A percentile compares a stretch with the other conserved stretches of the same genome.
phyloP scores from a whole-genome alignment of 2,329 filamentous ascomycete species.

The Ceratocystis cubensis region DNA sequence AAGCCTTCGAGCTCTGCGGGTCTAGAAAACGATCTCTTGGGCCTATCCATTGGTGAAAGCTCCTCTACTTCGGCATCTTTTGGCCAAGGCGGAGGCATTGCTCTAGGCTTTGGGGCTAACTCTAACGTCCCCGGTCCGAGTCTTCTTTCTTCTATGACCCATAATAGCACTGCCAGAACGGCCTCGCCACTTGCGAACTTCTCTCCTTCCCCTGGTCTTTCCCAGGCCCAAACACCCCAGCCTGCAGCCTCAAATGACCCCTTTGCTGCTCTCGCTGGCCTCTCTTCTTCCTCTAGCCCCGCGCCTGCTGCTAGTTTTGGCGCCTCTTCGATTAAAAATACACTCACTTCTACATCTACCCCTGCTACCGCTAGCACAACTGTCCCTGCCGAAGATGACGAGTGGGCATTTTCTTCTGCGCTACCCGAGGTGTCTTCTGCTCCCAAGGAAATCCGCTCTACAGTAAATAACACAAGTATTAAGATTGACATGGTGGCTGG shows the following conservation, averaged over 20 bases:
- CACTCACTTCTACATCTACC: conserved; percentile 25
- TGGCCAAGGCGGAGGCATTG: conserved; percentile 67
- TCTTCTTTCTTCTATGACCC: conserved; percentile 50
- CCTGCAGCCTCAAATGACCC: conserved; percentile 33
- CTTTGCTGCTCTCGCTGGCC: conserved; percentile 37
- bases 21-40: conserved; percentile 80
- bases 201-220: conserved; percentile 31
- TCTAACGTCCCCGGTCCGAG: conserved; percentile 53
- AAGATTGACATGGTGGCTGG: conserved; percentile 61
- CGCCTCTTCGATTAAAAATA: background rate
- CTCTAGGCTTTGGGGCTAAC: conserved; percentile 63
- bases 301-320: conserved; percentile 21
- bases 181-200: conserved; percentile 34
- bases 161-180: conserved; percentile 43
- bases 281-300: conserved; percentile 23
- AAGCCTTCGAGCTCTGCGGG: conserved; percentile 42
- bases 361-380: conserved; percentile 26
- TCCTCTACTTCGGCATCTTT: conserved; percentile 38
- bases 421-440: conserved; percentile 49
- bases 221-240: conserved; percentile 19
- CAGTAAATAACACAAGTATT: conserved; percentile 57
- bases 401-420: conserved; percentile 87
- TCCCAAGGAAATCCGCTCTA: conserved; percentile 49
- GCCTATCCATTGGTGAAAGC: conserved; percentile 62
- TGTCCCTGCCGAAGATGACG: conserved; percentile 55